A percentile compares a stretch with the other conserved stretches of the same genome.
Evolutionary conservation across 2,329 filamentous ascomycete genomes (phyloP).

Genomic region (Dactylonectria macrodidyma): DNA sequence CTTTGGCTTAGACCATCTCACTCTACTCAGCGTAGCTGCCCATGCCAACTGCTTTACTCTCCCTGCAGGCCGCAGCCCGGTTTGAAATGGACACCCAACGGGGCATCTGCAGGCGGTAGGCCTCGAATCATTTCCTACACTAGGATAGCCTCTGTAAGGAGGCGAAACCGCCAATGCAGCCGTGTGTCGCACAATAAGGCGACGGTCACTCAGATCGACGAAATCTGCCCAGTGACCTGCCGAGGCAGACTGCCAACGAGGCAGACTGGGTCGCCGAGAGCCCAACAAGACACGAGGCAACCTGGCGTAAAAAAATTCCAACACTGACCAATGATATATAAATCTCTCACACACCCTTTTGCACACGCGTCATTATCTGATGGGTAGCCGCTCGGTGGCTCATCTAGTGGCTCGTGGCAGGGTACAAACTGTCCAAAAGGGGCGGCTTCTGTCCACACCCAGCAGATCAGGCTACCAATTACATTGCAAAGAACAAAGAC

Average conservation of each 20-base stretch:
- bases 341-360: not conserved
- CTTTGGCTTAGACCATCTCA: not conserved
- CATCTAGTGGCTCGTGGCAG: not conserved
- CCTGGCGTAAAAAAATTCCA: too few species aligned
- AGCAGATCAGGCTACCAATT: not conserved
- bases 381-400: not conserved
- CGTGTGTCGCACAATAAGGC: not conserved
- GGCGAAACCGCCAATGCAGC: not conserved
- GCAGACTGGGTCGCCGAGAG: not conserved
- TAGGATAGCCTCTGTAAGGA: not conserved
- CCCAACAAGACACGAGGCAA: not conserved
- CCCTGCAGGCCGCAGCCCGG: not conserved
- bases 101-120: not conserved
- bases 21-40: not conserved
- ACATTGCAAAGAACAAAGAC: not conserved
- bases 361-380: not conserved
- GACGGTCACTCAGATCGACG: not conserved
- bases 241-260: not conserved
- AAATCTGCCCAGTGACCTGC: not conserved
- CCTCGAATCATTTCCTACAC: not conserved
- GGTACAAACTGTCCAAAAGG: not conserved
- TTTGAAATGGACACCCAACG: not conserved
- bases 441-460: not conserved
- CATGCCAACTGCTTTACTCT: not conserved
- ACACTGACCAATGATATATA: too few species aligned